Conservation (phyloP, 163 green algal species). For the Scenedesmus sp. region DNA sequence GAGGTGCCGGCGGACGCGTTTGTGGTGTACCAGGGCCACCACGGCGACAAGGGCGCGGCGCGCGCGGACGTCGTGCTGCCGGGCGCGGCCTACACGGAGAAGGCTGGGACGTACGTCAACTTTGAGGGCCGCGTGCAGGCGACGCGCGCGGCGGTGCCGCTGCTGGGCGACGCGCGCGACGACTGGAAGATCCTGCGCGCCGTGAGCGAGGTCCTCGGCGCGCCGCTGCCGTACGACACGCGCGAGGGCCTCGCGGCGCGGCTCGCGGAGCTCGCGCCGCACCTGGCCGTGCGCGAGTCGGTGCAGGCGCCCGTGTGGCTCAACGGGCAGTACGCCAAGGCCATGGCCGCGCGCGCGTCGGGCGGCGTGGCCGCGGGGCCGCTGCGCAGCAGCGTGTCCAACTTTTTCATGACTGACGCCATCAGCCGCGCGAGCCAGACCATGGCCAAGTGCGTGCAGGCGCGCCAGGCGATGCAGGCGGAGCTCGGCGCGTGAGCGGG, state of each 20-base stretch:
- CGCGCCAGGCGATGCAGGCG: slow-evolving; percentile 50
- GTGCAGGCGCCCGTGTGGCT: slow-evolving; percentile 88
- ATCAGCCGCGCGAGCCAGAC: slow-evolving; percentile 86
- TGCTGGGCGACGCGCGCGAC: slow-evolving; percentile 87
- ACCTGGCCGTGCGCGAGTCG: slow-evolving; percentile 73
- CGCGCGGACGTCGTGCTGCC: slow-evolving; percentile 95
- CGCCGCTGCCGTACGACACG: slow-evolving; percentile 89
- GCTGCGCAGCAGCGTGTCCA: slow-evolving; percentile 82
- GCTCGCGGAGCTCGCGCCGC: slow-evolving; percentile 86
- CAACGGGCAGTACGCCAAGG: slow-evolving; percentile 85
- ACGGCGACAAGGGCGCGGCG: slow-evolving; percentile 93
- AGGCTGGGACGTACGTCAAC: slow-evolving; percentile 98
- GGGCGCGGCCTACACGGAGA: slow-evolving; percentile 97
- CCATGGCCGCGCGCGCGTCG: slow-evolving; percentile 52
- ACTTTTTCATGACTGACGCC: slow-evolving; percentile 98
- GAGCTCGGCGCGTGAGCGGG: no score
- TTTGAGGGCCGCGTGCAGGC: slow-evolving; percentile 90
- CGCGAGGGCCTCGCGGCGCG: slow-evolving; percentile 74
- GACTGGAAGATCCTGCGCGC: slow-evolving; percentile 91
- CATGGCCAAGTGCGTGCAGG: slow-evolving; percentile 94
- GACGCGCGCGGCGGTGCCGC: slow-evolving; percentile 78
- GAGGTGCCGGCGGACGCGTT: slow-evolving; percentile 90
- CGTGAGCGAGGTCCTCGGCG: slow-evolving; percentile 68
- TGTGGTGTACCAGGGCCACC: slow-evolving; percentile 98
- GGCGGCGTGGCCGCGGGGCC: slow-evolving; percentile 34